Conservation (phyloP, 805 yeast genomes). For the Saturnispora serradocipensis region DNA sequence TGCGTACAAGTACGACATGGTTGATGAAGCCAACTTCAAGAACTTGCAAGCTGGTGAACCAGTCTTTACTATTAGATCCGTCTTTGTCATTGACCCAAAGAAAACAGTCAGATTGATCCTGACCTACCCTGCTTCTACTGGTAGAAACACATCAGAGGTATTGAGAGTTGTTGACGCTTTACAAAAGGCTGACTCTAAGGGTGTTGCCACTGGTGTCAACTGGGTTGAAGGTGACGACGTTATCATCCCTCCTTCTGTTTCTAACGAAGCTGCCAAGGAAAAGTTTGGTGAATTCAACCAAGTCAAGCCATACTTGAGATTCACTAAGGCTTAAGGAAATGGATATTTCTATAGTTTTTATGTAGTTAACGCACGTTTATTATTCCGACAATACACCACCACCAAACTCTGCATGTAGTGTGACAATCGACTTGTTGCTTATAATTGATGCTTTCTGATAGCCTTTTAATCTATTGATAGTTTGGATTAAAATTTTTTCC, state of each 20-base stretch:
- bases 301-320: conserved; percentile 87
- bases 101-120: conserved; percentile 82
- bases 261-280: conserved; percentile 67
- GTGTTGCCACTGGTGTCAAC: conserved; percentile 85
- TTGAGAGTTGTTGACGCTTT: conserved; percentile 83
- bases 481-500: background rate
- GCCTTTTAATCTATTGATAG: too few relatives aligned
- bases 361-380: background rate
- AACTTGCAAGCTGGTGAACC: conserved; percentile 56
- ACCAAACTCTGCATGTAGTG: too few relatives aligned
- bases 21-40: conserved; percentile 75
- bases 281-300: conserved; percentile 81
- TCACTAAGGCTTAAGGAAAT: conserved; percentile 28
- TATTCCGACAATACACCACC: background rate
- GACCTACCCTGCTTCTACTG: conserved; percentile 89
- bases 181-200: conserved; percentile 74
- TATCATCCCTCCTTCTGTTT: conserved; percentile 79
- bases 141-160: conserved; percentile 90
- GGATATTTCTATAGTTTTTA: background rate
- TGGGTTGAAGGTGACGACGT: conserved; percentile 90
- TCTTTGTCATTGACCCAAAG: conserved; percentile 80
- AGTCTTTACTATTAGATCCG: conserved; percentile 85
- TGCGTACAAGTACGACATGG: conserved; percentile 79
- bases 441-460: too few relatives aligned
- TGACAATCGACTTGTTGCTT: too few relatives aligned